Evolutionary conservation across 2,329 filamentous ascomycete species (phyloP).

Genomic region (Thelonectria discophora): DNA sequence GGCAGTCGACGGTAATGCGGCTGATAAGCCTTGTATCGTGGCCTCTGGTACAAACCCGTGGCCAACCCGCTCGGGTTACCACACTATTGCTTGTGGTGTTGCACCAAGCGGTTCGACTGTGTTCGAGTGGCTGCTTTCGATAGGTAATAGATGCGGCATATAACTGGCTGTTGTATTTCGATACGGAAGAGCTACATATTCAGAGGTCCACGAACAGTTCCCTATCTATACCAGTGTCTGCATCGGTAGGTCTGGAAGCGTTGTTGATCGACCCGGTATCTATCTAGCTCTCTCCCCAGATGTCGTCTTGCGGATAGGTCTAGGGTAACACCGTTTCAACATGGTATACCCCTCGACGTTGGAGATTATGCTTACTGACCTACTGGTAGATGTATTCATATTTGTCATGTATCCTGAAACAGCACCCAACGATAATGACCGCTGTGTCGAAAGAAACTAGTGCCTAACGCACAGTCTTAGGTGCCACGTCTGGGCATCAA

Average conservation of each 20-base stretch:
- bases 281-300: too few relatives aligned
- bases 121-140: not conserved
- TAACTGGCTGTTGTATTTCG: not conserved
- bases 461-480: not conserved
- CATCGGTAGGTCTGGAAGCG: too few relatives aligned
- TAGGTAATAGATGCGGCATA: not conserved
- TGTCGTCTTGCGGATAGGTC: too few relatives aligned
- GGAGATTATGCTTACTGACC: too few relatives aligned
- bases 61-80: not conserved
- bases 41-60: not conserved
- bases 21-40: not conserved
- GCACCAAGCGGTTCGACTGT: not conserved
- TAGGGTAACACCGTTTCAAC: too few relatives aligned
- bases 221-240: too few relatives aligned
- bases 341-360: too few relatives aligned
- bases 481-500: constrained; percentile 11
- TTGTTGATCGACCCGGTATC: too few relatives aligned
- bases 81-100: not conserved
- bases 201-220: too few relatives aligned
- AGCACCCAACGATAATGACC: not conserved
- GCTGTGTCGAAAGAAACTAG: not conserved
- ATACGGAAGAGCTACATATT: not conserved
- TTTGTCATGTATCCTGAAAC: not conserved
- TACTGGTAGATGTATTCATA: too few relatives aligned
- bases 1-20: not conserved